Percentiles rank a stretch among this genome's conserved stretches.
Conservation (phyloP, 1,284 basidiomycete species). For the Porodaedalea pini region DNA sequence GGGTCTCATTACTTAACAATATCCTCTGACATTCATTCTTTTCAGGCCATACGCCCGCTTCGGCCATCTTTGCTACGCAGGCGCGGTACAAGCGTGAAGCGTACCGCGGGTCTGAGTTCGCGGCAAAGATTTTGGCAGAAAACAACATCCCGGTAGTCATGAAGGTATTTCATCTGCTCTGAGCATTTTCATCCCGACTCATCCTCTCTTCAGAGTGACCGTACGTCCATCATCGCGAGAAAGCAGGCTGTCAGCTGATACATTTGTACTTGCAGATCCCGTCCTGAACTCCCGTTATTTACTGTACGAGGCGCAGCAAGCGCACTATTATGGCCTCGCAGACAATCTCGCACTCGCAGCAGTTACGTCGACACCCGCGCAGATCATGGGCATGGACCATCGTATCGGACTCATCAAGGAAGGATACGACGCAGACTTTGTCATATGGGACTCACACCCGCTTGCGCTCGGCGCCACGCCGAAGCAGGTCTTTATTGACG, state of each 20-base stretch:
- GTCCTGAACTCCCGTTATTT: constrained; percentile 77
- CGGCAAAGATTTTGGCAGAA: constrained; percentile 74
- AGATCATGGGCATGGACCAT: constrained; percentile 75
- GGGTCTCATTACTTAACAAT: too few relatives aligned
- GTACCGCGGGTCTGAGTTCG: constrained; percentile 83
- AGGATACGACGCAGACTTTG: constrained; percentile 55
- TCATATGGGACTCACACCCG: constrained; percentile 77
- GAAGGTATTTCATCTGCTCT: constrained; percentile 55
- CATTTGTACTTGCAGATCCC: constrained; percentile 44
- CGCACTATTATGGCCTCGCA: constrained; percentile 71
- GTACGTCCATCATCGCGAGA: constrained; percentile 14
- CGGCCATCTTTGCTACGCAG: constrained; percentile 73
- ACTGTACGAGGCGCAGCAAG: constrained; percentile 84
- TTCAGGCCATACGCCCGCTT: constrained; percentile 59
- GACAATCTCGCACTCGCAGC: constrained; percentile 62
- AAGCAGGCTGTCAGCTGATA: too few relatives aligned
- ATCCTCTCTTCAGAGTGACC: constrained; percentile 52
- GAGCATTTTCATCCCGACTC: not conserved
- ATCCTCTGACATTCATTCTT: too few relatives aligned
- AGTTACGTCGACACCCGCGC: constrained; percentile 80
- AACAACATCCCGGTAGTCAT: constrained; percentile 72
- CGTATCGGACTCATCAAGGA: constrained; percentile 72
- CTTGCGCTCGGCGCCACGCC: constrained; percentile 70
- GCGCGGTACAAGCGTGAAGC: constrained; percentile 81
- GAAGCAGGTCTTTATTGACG: constrained; percentile 72